Percentiles rank a stretch among this genome's conserved stretches.
Evolutionary conservation across 1,284 basidiomycete species (phyloP).

Genomic region (Boletus smithii): DNA sequence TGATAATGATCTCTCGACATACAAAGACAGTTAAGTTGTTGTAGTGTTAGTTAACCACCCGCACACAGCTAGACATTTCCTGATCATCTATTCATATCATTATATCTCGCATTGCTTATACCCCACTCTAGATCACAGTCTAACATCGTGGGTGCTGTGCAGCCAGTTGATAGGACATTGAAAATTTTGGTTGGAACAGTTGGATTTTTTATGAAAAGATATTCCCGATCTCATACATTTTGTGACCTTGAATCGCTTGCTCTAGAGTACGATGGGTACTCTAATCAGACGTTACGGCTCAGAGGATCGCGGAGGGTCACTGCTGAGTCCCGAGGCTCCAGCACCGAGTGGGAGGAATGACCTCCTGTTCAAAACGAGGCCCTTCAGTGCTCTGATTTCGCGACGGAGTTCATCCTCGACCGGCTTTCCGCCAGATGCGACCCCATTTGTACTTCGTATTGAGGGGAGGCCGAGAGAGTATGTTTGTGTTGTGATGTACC

Average conservation of each 20-base stretch:
- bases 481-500: conserved; percentile 50
- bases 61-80: neutral
- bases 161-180: neutral
- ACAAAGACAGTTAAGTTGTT: neutral
- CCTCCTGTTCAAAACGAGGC: conserved; percentile 50
- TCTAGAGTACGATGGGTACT: neutral
- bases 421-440: conserved; percentile 6
- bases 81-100: conserved; percentile 2
- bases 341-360: conserved; percentile 25
- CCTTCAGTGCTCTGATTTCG: conserved; percentile 53
- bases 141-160: neutral
- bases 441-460: conserved; percentile 14
- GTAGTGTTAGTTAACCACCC: conserved; percentile 1
- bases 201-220: neutral
- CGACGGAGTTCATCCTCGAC: conserved; percentile 47
- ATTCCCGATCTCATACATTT: neutral
- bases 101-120: neutral
- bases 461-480: conserved; percentile 34
- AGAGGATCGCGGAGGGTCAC: conserved; percentile 4
- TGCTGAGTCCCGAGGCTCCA: conserved; percentile 6
- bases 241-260: neutral
- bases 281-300: neutral
- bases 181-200: neutral
- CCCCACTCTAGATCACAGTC: neutral
- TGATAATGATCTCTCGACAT: neutral